A percentile compares a stretch with the other conserved stretches of the same genome.
phyloP scores from a whole-genome alignment of 441 rosid species.

The Populus hybrid region DNA sequence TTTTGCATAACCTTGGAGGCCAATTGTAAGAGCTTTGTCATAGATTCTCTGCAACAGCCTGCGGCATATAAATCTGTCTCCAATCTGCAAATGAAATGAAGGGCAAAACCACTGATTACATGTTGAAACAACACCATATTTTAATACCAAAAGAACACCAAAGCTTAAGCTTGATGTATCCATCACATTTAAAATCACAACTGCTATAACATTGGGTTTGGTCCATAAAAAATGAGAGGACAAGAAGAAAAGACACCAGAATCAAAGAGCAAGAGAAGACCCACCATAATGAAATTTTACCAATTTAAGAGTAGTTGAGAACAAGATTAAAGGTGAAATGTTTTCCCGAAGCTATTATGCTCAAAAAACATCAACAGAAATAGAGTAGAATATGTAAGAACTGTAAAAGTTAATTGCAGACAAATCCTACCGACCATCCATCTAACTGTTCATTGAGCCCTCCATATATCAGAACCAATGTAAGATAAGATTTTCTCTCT shows the following conservation, averaged over 20 bases:
- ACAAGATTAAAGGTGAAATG: neutral
- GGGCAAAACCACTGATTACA: neutral
- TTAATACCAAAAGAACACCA: neutral
- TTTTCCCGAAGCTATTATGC: neutral
- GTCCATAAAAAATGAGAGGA: neutral
- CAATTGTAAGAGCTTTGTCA: conserved; percentile 74
- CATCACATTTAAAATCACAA: neutral
- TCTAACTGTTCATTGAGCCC: neutral
- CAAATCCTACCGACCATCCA: neutral
- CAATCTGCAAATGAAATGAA: conserved; percentile 50
- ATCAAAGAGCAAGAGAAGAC: neutral
- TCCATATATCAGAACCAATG: neutral
- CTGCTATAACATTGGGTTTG: neutral
- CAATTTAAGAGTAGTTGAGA: neutral
- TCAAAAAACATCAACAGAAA: no score
- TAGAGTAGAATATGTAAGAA: no score
- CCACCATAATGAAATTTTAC: neutral
- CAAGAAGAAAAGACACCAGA: neutral
- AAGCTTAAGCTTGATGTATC: neutral
- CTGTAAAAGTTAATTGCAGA: no score
- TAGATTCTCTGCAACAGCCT: conserved; percentile 61
- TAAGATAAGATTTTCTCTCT: neutral
- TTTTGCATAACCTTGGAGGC: conserved; percentile 91
- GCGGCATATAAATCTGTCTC: conserved; percentile 83
- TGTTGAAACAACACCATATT: neutral